These are phyloP conservation scores for Leccinum fallax DNA, from an alignment of 1,284 basidiomycete genomes.

Conservation along the genomic window DNA sequence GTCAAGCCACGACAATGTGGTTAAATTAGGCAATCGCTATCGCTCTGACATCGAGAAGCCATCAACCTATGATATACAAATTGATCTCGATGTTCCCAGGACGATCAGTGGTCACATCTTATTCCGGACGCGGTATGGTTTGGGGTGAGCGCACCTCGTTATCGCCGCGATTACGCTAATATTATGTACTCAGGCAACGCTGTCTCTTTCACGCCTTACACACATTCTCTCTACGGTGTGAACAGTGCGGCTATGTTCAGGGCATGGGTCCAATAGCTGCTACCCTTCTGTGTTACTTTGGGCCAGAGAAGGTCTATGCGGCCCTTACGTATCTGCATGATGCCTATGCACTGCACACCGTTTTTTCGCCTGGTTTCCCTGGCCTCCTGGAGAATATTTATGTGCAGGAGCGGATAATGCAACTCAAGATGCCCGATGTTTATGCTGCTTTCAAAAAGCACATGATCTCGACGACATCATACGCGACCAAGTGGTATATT, in stretches of 20 bases:
- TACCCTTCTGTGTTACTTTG: constrained; percentile 92
- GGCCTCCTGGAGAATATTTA: constrained; percentile 94
- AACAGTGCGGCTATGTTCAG: constrained; percentile 95
- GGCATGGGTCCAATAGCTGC: constrained; percentile 99
- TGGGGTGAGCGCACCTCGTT: constrained; percentile 62
- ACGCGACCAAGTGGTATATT: constrained; percentile 99
- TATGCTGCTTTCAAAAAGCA: constrained; percentile 83
- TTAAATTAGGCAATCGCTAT: constrained; percentile 57
- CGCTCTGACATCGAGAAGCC: constrained; percentile 71
- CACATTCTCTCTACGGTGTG: constrained; percentile 84
- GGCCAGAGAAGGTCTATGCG: constrained; percentile 86
- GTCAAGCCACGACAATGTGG: constrained; percentile 46
- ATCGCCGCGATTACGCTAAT: constrained; percentile 13
- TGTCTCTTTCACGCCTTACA: constrained; percentile 95
- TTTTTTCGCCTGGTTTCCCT: constrained; percentile 95
- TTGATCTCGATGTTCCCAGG: constrained; percentile 96
- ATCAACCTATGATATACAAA: constrained; percentile 92
- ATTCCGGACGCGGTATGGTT: constrained; percentile 95
- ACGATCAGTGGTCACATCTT: constrained; percentile 95
- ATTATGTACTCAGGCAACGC: constrained; percentile 66
- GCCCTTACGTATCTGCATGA: constrained; percentile 85
- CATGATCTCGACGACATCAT: constrained; percentile 90
- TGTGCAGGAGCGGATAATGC: constrained; percentile 87
- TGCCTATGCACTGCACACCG: constrained; percentile 84
- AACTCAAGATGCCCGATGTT: constrained; percentile 87